Conservation (phyloP, 1,284 basidiomycete species). For the Moesziomyces antarcticus region DNA sequence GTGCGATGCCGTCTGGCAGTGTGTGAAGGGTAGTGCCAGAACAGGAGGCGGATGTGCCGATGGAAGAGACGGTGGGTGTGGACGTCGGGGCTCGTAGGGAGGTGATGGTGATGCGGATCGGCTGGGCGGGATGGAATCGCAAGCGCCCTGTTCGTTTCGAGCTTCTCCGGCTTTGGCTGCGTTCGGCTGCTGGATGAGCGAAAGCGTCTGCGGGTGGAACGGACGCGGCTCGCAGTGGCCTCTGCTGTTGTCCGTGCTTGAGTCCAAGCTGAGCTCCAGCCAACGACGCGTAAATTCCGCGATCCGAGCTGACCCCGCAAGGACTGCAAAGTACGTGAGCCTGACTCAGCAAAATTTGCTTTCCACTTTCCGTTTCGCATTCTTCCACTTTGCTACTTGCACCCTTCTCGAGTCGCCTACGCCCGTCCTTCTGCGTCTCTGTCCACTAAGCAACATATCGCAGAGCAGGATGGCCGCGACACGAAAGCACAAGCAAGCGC, state of each 20-base stretch:
- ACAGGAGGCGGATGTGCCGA: too few species aligned
- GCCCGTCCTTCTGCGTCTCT: neutral
- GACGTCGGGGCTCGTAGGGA: slow-evolving; percentile 2
- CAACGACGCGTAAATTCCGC: slow-evolving; percentile 36
- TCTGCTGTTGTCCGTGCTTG: neutral
- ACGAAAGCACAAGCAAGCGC: slow-evolving; percentile 25
- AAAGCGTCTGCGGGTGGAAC: neutral
- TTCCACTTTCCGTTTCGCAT: slow-evolving; percentile 6
- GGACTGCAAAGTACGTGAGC: slow-evolving; percentile 1
- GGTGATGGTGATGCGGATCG: neutral
- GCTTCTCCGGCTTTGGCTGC: slow-evolving; percentile 24
- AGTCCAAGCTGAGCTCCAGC: neutral
- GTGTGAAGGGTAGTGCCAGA: too few species aligned
- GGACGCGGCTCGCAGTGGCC: neutral
- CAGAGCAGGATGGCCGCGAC: slow-evolving; percentile 27
- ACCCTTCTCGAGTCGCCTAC: neutral
- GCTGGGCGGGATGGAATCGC: slow-evolving; percentile 6
- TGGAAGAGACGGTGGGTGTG: neutral
- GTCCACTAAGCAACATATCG: neutral
- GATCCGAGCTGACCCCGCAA: slow-evolving; percentile 10
- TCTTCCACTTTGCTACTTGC: slow-evolving; percentile 5
- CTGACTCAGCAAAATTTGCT: slow-evolving; percentile 40
- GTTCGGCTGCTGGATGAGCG: slow-evolving; percentile 8
- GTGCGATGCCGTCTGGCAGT: neutral
- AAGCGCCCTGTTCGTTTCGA: neutral